A percentile compares a stretch with the other conserved stretches of the same genome.
phyloP scores from a whole-genome alignment of 2,329 filamentous ascomycete species.

The Davidsoniella virescens region DNA sequence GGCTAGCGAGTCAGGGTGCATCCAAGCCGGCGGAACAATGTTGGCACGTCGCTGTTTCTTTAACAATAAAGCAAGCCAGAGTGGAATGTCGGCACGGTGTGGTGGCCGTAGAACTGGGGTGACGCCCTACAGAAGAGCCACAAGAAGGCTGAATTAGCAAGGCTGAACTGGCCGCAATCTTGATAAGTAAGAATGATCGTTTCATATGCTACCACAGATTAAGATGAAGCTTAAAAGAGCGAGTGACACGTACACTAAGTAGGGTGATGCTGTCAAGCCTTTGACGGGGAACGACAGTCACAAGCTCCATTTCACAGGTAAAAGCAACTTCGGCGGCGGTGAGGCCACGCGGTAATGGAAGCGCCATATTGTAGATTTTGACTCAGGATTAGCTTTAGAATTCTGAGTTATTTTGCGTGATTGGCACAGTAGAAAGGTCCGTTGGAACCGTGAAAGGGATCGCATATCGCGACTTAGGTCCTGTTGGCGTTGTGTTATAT shows the following conservation, averaged over 20 bases:
- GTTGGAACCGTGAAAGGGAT: not conserved
- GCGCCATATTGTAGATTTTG: constrained; percentile 25
- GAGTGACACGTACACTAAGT: constrained; percentile 52
- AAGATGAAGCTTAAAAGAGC: constrained; percentile 11
- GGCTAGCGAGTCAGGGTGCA: constrained; percentile 58
- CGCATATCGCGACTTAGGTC: too few relatives aligned
- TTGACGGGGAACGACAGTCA: constrained; percentile 84
- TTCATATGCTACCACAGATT: not conserved
- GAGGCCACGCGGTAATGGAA: constrained; percentile 37
- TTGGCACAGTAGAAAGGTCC: too few relatives aligned
- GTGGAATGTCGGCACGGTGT: constrained; percentile 59
- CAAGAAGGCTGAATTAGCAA: constrained; percentile 7
- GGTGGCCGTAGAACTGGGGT: constrained; percentile 66
- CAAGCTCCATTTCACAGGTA: constrained; percentile 91
- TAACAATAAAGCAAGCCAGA: constrained; percentile 89
- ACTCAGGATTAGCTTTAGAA: not conserved
- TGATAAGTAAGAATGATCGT: not conserved
- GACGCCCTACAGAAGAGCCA: constrained; percentile 43
- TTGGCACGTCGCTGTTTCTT: constrained; percentile 90
- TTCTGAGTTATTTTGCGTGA: not conserved
- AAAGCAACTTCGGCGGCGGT: constrained; percentile 83
- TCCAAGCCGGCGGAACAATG: constrained; percentile 81
- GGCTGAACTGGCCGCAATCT: not conserved
- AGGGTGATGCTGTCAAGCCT: constrained; percentile 73
- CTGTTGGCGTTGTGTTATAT: not conserved